These are phyloP conservation scores for Aureobasidium mangrovei DNA, from an alignment of 2,329 filamentous ascomycete species.

Conservation along the genomic window DNA sequence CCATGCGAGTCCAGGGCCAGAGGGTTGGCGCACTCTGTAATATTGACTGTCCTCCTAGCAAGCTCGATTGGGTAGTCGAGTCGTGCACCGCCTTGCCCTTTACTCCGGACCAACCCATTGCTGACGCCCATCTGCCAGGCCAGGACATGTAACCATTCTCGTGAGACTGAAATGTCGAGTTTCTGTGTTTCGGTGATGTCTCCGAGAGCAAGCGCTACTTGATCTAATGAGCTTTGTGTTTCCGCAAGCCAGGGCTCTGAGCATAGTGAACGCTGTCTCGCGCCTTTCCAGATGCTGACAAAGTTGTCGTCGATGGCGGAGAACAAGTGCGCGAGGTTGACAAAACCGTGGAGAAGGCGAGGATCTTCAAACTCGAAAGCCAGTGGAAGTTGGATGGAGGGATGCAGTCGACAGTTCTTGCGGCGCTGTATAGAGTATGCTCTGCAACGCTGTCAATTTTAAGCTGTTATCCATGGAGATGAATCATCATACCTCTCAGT, in stretches of 20 bases:
- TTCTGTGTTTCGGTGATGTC: slow-evolving; percentile 28
- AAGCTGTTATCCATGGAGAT: neutral
- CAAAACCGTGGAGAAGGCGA: slow-evolving; percentile 27
- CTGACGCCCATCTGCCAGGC: slow-evolving; percentile 31
- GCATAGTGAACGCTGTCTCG: slow-evolving; percentile 24
- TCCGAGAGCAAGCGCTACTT: slow-evolving; percentile 22
- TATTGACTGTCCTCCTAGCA: slow-evolving; percentile 26
- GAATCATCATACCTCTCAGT: slow-evolving; percentile 20
- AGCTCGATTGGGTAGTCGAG: slow-evolving; percentile 30
- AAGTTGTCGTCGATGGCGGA: slow-evolving; percentile 29
- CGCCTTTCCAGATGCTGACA: slow-evolving; percentile 27
- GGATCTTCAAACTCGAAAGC: slow-evolving; percentile 28
- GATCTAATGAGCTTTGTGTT: slow-evolving; percentile 28
- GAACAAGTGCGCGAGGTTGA: slow-evolving; percentile 29
- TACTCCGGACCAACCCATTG: slow-evolving; percentile 29
- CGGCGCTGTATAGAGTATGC: slow-evolving; percentile 29
- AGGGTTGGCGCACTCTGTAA: slow-evolving; percentile 23
- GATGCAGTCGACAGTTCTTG: slow-evolving; percentile 26
- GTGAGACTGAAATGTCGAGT: slow-evolving; percentile 27
- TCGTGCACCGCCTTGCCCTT: slow-evolving; percentile 25
- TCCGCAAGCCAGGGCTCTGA: slow-evolving; percentile 27
- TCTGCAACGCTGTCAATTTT: slow-evolving; percentile 11
- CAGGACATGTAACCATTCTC: slow-evolving; percentile 30
- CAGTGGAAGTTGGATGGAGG: slow-evolving; percentile 24
- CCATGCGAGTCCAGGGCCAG: slow-evolving; percentile 28